Evolutionary conservation across 2,329 filamentous ascomycete genomes (phyloP), one percentile per base, ranked within the genome.

Genomic region (Fusarium continuum): DNA sequence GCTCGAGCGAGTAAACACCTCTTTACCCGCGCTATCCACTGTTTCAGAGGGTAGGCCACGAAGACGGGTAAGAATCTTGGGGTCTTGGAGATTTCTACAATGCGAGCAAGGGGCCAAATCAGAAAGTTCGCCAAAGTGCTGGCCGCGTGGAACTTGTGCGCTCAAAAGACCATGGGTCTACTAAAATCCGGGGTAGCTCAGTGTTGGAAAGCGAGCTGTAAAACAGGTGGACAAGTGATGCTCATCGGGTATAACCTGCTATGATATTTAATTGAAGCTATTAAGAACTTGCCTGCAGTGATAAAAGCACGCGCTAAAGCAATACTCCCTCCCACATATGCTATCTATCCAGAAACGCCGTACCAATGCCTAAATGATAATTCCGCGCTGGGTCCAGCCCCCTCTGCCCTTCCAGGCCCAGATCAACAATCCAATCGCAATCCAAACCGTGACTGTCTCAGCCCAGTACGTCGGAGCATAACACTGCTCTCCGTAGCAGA

Each of bases 381-480:
- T 87, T 0, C 91, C 91, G 55, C 91, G 85, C 70, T 84, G 84
- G 61, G 83, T 84, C 93, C 93, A 97, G 0, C 91, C 91, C 19
- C 83, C 83, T 52, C 78, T 85, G 2, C 91, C 91, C 75, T 89
- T 90, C 93, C 93, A 97, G 7, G 93, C 93, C 82, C 86, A 89
- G 14, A 89, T 64, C 78, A 94, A 89, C 68, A 92, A 76, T 4
- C 79, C 81, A 70, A 91, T 88, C 0, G 92, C 93, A 31, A 91
- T 66, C 88, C 90, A 93, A 0, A 96, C 90, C 62, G 89, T 93
- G 1, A 85, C 77, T 0, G 90, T 88, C 84, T 97, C 92, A 1
- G 90, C 91, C 93, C 93, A 97, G 66, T 94, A 96, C 0, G 91
- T 91, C 0, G 82, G 73, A 10, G 88, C 88, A 77, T 97, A 98